Percentiles rank a stretch among this genome's conserved stretches.
Conservation (phyloP, 2,329 filamentous ascomycete genomes). For the Nigrospora oryzae region DNA sequence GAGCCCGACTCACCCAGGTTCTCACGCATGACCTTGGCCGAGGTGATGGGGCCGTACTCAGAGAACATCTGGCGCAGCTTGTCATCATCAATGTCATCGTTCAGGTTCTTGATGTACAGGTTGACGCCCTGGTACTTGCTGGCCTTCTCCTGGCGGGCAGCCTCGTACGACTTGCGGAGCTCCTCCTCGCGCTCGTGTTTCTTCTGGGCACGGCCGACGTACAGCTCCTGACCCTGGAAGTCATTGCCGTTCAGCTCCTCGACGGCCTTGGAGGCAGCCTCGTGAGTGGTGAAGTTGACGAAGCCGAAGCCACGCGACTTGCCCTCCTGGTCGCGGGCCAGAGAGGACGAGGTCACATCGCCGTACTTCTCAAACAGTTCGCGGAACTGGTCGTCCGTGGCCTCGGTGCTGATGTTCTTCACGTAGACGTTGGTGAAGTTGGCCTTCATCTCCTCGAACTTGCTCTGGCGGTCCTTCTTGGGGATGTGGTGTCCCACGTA, state of each 20-base stretch:
- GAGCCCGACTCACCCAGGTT: slow-evolving; percentile 46
- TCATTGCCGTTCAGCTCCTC: slow-evolving; percentile 88
- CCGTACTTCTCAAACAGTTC: slow-evolving; percentile 86
- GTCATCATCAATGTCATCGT: slow-evolving; percentile 94
- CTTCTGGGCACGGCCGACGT: slow-evolving; percentile 98
- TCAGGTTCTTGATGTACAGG: slow-evolving; percentile 98
- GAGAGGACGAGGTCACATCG: slow-evolving; percentile 89
- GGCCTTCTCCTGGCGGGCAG: slow-evolving; percentile 93
- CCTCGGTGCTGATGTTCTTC: slow-evolving; percentile 88
- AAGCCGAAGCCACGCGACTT: slow-evolving; percentile 96
- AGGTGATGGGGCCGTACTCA: slow-evolving; percentile 90
- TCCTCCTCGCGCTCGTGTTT: slow-evolving; percentile 99
- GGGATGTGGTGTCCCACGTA: slow-evolving; percentile 98
- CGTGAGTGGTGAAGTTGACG: slow-evolving; percentile 91
- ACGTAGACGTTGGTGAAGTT: slow-evolving; percentile 99
- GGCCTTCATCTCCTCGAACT: slow-evolving; percentile 99
- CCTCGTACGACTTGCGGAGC: slow-evolving; percentile 97
- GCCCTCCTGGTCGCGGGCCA: slow-evolving; percentile 80
- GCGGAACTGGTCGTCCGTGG: slow-evolving; percentile 89
- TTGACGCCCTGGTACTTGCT: slow-evolving; percentile 99
- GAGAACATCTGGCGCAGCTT: slow-evolving; percentile 92
- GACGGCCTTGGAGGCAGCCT: slow-evolving; percentile 76
- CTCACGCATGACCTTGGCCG: slow-evolving; percentile 98
- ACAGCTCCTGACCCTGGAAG: slow-evolving; percentile 89
- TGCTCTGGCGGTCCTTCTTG: slow-evolving; percentile 99